Conservation (phyloP, 1,284 basidiomycete genomes). For the Cystodermella granulosa region DNA sequence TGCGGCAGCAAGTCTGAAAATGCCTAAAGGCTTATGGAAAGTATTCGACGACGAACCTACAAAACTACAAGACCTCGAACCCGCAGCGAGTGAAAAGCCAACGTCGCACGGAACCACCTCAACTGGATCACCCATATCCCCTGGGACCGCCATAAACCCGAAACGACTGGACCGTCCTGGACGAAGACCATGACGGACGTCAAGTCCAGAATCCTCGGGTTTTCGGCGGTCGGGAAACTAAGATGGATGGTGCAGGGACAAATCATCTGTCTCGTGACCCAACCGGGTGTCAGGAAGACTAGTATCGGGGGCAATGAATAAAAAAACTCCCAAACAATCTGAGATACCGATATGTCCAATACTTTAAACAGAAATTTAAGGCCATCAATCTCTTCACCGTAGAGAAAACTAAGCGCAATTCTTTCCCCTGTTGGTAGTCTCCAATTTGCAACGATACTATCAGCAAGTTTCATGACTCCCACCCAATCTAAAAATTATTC, state of each 20-base stretch:
- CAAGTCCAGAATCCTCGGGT: conserved; percentile 96
- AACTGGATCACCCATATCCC: conserved; percentile 97
- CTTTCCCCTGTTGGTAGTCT: too few species aligned
- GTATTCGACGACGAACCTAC: conserved; percentile 96
- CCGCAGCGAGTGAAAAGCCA: conserved; percentile 88
- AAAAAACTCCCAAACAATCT: too few species aligned
- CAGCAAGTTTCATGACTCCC: too few species aligned
- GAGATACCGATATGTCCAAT: too few species aligned
- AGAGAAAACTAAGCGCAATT: too few species aligned
- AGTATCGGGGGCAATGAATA: too few species aligned
- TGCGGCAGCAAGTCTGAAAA: conserved; percentile 83
- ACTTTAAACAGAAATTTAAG: too few species aligned
- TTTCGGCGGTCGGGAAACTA: conserved; percentile 95
- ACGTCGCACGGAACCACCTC: conserved; percentile 94
- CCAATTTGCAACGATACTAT: too few species aligned
- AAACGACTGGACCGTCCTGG: conserved; percentile 83
- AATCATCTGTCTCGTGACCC: conserved; percentile 94
- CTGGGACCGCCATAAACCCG: conserved; percentile 92
- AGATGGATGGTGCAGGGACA: conserved; percentile 94
- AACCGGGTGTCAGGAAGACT: conserved; percentile 94
- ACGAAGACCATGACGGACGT: conserved; percentile 98
- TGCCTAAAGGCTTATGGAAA: conserved; percentile 90
- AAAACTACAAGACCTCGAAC: conserved; percentile 89
- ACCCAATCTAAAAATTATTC: too few species aligned
- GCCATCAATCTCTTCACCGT: too few species aligned